Evolutionary conservation across 805 yeast species (phyloP).

Genomic region (Starmerella vitae): DNA sequence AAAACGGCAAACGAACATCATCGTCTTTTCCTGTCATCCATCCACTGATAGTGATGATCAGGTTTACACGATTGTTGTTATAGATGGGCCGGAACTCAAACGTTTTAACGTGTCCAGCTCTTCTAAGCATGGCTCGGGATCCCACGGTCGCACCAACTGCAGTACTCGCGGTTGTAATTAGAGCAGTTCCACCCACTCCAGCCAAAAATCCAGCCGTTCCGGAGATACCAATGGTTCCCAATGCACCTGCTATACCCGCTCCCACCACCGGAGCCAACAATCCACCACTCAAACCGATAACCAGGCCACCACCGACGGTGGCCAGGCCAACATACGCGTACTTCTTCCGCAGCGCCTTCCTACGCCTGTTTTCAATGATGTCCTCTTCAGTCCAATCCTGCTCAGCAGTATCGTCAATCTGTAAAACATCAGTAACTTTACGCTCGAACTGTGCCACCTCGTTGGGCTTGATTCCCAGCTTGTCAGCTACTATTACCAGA

Average conservation of each 20-base stretch:
- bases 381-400: conserved; percentile 62
- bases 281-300: conserved; percentile 91
- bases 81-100: conserved; percentile 89
- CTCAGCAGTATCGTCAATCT: conserved; percentile 69
- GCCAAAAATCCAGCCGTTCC: conserved; percentile 92
- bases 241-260: conserved; percentile 95
- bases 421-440: conserved; percentile 78
- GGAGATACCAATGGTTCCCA: conserved; percentile 82
- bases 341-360: conserved; percentile 48
- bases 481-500: conserved; percentile 51
- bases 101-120: conserved; percentile 86
- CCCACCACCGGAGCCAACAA: conserved; percentile 94
- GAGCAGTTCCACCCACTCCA: conserved; percentile 92
- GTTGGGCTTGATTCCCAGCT: conserved; percentile 42
- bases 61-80: conserved; percentile 74
- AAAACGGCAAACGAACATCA: conserved; percentile 91
- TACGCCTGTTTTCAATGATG: conserved; percentile 58
- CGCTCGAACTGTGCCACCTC: conserved; percentile 84
- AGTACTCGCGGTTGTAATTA: conserved; percentile 84
- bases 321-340: conserved; percentile 86
- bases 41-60: conserved; percentile 82
- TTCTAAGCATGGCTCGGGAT: conserved; percentile 61
- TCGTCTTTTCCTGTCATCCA: conserved; percentile 95
- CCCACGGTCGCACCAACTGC: conserved; percentile 88
- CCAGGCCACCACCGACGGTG: conserved; percentile 88